Percentiles rank a stretch among this genome's conserved stretches.
Conservation (phyloP, 768 basidiomycete species). For the Tylopilus rubrobrunneus region DNA sequence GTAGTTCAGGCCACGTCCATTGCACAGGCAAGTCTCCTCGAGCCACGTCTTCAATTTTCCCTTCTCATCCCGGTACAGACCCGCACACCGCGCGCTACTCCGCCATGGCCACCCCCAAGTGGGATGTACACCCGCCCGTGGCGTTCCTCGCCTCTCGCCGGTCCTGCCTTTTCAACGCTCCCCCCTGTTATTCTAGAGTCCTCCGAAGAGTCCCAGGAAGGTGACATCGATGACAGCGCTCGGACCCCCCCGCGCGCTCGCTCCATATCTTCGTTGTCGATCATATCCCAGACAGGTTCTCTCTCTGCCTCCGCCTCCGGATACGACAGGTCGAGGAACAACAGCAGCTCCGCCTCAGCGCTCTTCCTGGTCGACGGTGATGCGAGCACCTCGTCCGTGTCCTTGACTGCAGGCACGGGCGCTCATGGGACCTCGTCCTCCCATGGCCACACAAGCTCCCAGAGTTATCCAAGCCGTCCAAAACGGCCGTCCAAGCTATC, state of each 20-base stretch:
- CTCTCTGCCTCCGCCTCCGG: constrained; percentile 15
- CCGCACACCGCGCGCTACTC: constrained; percentile 14
- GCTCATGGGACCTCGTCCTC: constrained; percentile 16
- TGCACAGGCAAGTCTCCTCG: constrained; percentile 13
- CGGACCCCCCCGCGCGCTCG: constrained; percentile 4
- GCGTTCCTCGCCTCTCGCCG: constrained; percentile 30
- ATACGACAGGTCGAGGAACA: constrained; percentile 11
- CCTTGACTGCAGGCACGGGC: constrained; percentile 9
- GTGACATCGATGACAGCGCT: not conserved
- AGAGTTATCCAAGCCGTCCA: not conserved
- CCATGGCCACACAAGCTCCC: constrained; percentile 11
- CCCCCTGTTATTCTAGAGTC: constrained; percentile 22
- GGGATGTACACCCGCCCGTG: constrained; percentile 22
- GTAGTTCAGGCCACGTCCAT: not conserved
- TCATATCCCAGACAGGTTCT: constrained; percentile 14
- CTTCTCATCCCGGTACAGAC: constrained; percentile 3
- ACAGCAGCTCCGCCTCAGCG: constrained; percentile 8
- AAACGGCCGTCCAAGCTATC: constrained; percentile 13
- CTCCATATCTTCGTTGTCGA: constrained; percentile 15
- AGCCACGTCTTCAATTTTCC: no score
- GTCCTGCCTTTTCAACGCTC: constrained; percentile 23
- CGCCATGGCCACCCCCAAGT: constrained; percentile 8
- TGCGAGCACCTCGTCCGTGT: constrained; percentile 23
- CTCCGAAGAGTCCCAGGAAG: constrained; percentile 18
- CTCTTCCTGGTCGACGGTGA: constrained; percentile 10